Percentiles rank a stretch among this genome's conserved stretches.
phyloP scores from a whole-genome alignment of 495 filamentous ascomycete species.

The Penicillium desertorum region DNA sequence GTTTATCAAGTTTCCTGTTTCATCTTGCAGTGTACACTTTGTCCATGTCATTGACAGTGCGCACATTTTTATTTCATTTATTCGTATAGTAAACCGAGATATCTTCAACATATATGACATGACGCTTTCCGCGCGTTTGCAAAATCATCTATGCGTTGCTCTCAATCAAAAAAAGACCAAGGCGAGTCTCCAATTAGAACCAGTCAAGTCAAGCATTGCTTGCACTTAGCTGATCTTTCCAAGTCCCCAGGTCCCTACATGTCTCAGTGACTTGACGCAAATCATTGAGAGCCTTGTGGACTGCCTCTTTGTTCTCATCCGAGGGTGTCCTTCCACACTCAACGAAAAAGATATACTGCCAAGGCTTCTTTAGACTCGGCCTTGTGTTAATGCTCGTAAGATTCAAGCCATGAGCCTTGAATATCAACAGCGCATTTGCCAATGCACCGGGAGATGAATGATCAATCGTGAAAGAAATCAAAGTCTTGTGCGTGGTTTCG shows the following conservation, averaged over 20 bases:
- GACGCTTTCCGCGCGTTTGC: background rate
- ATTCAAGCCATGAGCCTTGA: constrained; percentile 70
- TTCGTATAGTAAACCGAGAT: background rate
- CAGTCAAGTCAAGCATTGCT: constrained; percentile 8
- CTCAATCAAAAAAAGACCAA: background rate
- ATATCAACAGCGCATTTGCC: constrained; percentile 75
- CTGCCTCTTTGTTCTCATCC: constrained; percentile 29
- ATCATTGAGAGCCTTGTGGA: constrained; percentile 28
- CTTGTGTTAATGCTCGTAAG: constrained; percentile 87
- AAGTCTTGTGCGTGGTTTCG: constrained; percentile 57
- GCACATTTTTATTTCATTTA: constrained; percentile 2
- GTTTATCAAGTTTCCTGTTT: constrained; percentile 7
- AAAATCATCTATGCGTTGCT: constrained; percentile 4
- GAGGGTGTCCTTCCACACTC: constrained; percentile 66
- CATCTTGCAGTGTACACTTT: background rate
- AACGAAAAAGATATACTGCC: constrained; percentile 94
- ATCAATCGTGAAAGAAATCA: constrained; percentile 79
- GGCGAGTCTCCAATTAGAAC: background rate
- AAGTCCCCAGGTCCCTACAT: constrained; percentile 45
- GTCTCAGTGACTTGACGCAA: constrained; percentile 36
- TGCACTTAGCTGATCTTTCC: constrained; percentile 39
- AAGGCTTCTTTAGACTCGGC: constrained; percentile 70
- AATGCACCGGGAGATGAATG: constrained; percentile 77
- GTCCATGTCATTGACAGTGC: background rate
- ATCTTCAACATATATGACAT: background rate